Evolutionary conservation across 2,329 filamentous ascomycete genomes (phyloP).

Genomic region (Zymoseptoria ardabiliae): DNA sequence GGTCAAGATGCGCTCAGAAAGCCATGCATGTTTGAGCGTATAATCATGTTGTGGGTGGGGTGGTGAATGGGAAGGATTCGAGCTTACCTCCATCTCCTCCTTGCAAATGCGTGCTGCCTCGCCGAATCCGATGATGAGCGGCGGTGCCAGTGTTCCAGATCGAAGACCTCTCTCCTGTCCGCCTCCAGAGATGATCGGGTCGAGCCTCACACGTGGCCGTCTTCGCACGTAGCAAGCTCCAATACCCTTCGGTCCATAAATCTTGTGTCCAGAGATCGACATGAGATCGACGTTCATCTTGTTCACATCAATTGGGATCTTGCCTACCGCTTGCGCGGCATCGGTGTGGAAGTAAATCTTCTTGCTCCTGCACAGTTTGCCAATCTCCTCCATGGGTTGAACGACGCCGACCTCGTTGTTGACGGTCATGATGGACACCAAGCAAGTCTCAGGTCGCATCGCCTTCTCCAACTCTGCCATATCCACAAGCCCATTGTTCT

Average conservation of each 20-base stretch:
- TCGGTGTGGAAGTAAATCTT: conserved; percentile 99
- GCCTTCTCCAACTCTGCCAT: conserved; percentile 79
- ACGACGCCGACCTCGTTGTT: conserved; percentile 99
- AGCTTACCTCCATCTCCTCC: conserved; percentile 78
- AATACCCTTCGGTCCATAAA: conserved; percentile 95
- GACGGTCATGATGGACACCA: conserved; percentile 97
- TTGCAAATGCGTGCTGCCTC: conserved; percentile 90
- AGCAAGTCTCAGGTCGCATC: conserved; percentile 79
- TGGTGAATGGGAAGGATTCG: conserved; percentile 16
- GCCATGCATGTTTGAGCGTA: conserved; percentile 79
- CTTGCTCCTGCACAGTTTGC: conserved; percentile 78
- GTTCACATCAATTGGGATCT: conserved; percentile 94
- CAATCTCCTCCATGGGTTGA: conserved; percentile 88
- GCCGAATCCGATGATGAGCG: conserved; percentile 84
- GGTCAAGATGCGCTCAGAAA: conserved; percentile 69
- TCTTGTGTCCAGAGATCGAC: conserved; percentile 98
- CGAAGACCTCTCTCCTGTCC: conserved; percentile 92
- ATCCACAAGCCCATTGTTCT: conserved; percentile 75
- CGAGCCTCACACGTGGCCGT: conserved; percentile 84
- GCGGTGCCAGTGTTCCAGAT: conserved; percentile 87
- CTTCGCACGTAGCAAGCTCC: conserved; percentile 93
- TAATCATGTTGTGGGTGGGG: conserved; percentile 56
- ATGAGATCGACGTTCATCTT: conserved; percentile 97
- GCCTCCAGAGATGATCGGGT: conserved; percentile 92
- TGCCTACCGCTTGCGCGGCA: conserved; percentile 93